Percentiles rank a stretch among this genome's conserved stretches.
Evolutionary conservation across 2,329 filamentous ascomycete species (phyloP).

Genomic region (Cryphonectria radicalis): DNA sequence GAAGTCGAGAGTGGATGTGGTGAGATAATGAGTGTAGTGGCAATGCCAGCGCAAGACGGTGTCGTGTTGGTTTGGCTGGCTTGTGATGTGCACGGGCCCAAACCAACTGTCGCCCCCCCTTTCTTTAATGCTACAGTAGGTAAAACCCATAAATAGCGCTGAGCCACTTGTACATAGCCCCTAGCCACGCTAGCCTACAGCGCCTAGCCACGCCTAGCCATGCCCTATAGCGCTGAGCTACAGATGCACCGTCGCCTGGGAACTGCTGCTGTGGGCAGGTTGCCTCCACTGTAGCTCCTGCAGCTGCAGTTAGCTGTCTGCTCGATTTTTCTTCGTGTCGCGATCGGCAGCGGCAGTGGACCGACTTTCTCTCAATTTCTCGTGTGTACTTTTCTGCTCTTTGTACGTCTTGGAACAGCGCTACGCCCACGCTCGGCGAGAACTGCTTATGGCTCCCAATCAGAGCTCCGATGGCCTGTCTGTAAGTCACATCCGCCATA

Average conservation of each 20-base stretch:
- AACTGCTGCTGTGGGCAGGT: background rate
- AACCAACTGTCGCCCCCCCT: background rate
- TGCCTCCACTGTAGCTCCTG: background rate
- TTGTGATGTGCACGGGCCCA: slow-evolving; percentile 1
- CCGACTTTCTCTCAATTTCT: background rate
- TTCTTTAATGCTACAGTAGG: background rate
- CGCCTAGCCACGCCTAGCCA: background rate
- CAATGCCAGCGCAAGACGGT: background rate
- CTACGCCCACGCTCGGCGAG: slow-evolving; percentile 11
- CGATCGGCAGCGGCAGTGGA: background rate
- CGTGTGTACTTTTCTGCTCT: background rate
- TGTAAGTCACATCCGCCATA: slow-evolving; percentile 36
- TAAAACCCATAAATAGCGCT: background rate
- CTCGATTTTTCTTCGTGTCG: background rate
- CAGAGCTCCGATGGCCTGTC: slow-evolving; percentile 37
- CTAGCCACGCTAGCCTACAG: background rate
- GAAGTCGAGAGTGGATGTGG: slow-evolving; percentile 8
- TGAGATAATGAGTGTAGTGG: background rate
- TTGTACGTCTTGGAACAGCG: background rate
- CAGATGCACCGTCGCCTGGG: background rate
- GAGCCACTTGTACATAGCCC: background rate
- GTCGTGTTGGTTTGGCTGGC: background rate
- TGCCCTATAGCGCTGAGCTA: background rate
- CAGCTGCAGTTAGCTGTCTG: background rate
- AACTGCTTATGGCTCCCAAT: slow-evolving; percentile 41